Base-by-base conservation (phyloP, 2,329 filamentous ascomycete species). In the Stachybotrys echinatus region DNA sequence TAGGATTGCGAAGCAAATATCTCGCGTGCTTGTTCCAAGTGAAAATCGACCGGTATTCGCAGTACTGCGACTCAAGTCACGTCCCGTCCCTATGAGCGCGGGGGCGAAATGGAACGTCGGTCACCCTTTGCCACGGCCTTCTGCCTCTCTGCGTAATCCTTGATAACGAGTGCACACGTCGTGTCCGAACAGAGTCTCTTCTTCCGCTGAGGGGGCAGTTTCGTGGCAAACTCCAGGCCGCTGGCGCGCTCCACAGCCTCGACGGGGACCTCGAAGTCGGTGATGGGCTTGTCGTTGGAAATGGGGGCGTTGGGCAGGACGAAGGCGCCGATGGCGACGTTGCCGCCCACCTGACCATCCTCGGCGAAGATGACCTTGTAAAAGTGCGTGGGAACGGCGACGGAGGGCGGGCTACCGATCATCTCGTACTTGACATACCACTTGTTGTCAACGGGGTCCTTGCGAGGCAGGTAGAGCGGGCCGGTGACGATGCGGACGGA, bases 341-440 rank as follows among this genome's bases (percentile, higher is more conserved):
- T 86, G 18, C 89, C 88, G 22, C 77, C 77, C 10, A 64, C 69
- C 2, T 70, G 73, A 4, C 87, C 88, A 62, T 96, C 90, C 72
- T 99, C 94, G 22, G 89, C 94, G 63, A 94, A 95, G 60, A 99
- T 94, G 63, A 99, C 90, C 76, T 99, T 99, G 81, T 96, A 99
- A 74, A 99, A 99, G 70, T 99, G 94, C 20, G 94, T 99, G 3
- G 94, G 94, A 48, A 99, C 94, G 22, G 94, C 92, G 49, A 99
- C 88, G 62, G 91, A 95, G 7, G 94, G 92, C 56, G 94, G 94
- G 65, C 79, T 87, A 38, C 94, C 94, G 60, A 99, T 96, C 52
- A 99, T 87, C 74, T 99, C 94, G 74, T 99, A 97, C 53, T 79
- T 85, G 51, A 96, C 91, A 58, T 91, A 87, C 91, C 92, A 99